phyloP scores from a whole-genome alignment of 2,329 filamentous ascomycete genomes.

The Albifimbria verrucaria region DNA sequence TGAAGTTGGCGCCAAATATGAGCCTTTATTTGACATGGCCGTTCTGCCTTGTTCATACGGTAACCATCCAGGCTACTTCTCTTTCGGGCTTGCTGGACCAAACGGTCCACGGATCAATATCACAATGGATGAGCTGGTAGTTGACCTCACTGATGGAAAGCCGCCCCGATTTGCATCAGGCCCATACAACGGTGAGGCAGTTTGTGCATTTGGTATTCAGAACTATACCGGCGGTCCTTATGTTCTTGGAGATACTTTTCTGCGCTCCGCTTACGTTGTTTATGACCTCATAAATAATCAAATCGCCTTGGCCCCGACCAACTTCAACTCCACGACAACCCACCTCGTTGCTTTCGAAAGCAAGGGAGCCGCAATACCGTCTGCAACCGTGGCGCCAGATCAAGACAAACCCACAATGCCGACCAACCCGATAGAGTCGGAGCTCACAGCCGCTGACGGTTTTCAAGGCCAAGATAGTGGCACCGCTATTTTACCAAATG shows the following conservation, averaged over 20 bases:
- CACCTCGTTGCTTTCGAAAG: conserved; percentile 50
- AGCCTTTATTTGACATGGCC: conserved; percentile 30
- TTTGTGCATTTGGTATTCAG: conserved; percentile 57
- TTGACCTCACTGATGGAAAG: conserved; percentile 37
- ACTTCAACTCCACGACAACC: conserved; percentile 50
- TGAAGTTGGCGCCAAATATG: conserved; percentile 52
- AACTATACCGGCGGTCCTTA: conserved; percentile 40
- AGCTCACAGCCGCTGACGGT: conserved; percentile 26
- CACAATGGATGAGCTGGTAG: conserved; percentile 54
- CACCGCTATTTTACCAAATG: background rate
- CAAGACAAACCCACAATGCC: conserved; percentile 27
- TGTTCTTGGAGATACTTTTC: conserved; percentile 56
- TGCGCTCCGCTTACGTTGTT: conserved; percentile 58
- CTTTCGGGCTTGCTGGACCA: conserved; percentile 50
- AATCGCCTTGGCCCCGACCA: conserved; percentile 50
- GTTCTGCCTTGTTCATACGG: conserved; percentile 49
- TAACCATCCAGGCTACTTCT: conserved; percentile 44
- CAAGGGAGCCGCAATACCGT: conserved; percentile 47
- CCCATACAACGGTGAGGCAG: conserved; percentile 38
- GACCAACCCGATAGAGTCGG: conserved; percentile 14
- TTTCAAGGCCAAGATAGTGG: conserved; percentile 19
- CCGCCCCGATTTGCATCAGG: conserved; percentile 35
- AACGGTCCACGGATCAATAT: conserved; percentile 49
- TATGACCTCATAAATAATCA: conserved; percentile 58
- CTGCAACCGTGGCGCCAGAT: conserved; percentile 40